Conservation (phyloP, 2,329 filamentous ascomycete genomes). For the Aspergillus flavus region DNA sequence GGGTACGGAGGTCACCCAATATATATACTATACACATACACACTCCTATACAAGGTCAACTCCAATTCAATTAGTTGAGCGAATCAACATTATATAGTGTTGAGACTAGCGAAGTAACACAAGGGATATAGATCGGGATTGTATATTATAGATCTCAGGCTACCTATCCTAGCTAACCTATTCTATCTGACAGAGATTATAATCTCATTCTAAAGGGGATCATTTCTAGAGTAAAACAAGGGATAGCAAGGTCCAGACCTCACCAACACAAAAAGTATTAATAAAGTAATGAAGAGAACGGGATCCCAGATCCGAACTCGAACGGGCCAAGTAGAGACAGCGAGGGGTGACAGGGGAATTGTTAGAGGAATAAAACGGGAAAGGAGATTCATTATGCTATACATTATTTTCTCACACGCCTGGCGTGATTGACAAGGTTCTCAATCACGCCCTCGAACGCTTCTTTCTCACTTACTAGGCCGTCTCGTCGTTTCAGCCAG, state of each 20-base stretch:
- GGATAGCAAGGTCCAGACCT: conserved; percentile 11
- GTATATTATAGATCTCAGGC: neutral
- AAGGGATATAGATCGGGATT: neutral
- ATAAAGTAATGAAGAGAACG: conserved; percentile 1
- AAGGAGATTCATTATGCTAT: conserved; percentile 22
- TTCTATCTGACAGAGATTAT: conserved; percentile 1
- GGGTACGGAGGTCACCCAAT: neutral
- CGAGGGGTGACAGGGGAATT: conserved; percentile 14
- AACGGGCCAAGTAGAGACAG: conserved; percentile 19
- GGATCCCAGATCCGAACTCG: conserved; percentile 33
- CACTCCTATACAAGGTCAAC: too few species aligned
- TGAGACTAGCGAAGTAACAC: neutral
- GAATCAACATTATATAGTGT: neutral
- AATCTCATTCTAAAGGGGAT: neutral
- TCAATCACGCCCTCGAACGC: conserved; percentile 97
- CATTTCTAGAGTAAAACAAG: neutral
- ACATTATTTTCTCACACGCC: conserved; percentile 75
- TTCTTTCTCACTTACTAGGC: conserved; percentile 86
- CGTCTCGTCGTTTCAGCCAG: conserved; percentile 84
- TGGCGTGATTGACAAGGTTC: conserved; percentile 88
- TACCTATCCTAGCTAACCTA: neutral
- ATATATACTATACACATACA: neutral
- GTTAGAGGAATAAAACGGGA: conserved; percentile 7
- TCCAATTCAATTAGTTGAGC: neutral
- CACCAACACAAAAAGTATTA: conserved; percentile 11